A percentile compares a stretch with the other conserved stretches of the same genome.
Evolutionary conservation across 768 basidiomycete species (phyloP).

Genomic region (Obba rivulosa): DNA sequence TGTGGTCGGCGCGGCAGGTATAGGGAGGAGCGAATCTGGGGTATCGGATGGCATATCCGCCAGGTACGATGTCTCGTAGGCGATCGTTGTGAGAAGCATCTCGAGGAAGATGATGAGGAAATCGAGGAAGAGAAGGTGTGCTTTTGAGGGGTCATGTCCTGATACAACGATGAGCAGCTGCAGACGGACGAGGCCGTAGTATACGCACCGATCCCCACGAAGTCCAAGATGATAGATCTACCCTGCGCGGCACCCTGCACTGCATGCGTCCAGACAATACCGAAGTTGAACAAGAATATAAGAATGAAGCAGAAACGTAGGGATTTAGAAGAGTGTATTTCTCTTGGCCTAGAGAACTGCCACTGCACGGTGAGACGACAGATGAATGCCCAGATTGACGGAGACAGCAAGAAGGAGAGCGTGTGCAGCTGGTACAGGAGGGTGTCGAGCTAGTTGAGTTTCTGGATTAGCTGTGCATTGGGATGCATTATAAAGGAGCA

Average conservation of each 20-base stretch:
- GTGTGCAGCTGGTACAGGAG: conserved; percentile 69
- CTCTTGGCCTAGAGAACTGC: conserved; percentile 61
- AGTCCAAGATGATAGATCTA: conserved; percentile 68
- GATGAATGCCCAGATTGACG: conserved; percentile 52
- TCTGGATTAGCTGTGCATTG: not conserved
- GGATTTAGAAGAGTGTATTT: conserved; percentile 58
- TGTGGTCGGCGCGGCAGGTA: conserved; percentile 24
- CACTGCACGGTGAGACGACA: conserved; percentile 56
- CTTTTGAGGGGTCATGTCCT: conserved; percentile 49
- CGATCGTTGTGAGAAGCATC: conserved; percentile 57
- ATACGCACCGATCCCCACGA: conserved; percentile 70
- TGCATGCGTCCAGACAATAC: conserved; percentile 59
- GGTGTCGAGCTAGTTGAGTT: conserved; percentile 50
- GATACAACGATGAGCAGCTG: not conserved
- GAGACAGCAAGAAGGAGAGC: conserved; percentile 74
- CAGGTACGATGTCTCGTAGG: conserved; percentile 56
- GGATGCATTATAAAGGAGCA: not conserved
- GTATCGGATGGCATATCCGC: conserved; percentile 35
- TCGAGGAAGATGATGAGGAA: conserved; percentile 63
- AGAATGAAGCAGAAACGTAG: conserved; percentile 63
- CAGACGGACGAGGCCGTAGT: not conserved
- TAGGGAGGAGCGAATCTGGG: conserved; percentile 34
- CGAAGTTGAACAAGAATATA: conserved; percentile 51
- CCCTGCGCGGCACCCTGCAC: conserved; percentile 47
- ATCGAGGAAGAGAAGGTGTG: conserved; percentile 64